Conservation (phyloP, 352 stramenopile species). For the Hyaloperonospora arabidopsidis region DNA sequence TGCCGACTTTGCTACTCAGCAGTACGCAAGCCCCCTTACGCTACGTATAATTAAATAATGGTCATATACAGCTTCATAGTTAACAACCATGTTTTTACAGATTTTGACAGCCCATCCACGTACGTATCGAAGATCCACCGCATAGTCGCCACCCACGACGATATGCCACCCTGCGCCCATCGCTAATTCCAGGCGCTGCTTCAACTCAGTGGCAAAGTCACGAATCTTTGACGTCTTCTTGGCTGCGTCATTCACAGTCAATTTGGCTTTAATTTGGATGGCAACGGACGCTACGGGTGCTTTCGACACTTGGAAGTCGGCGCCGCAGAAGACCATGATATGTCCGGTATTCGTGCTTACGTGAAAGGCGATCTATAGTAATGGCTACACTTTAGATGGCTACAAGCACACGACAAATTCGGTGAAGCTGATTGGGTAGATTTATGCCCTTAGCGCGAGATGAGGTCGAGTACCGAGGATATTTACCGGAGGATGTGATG, state of each 20-base stretch:
- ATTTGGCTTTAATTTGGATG: slow-evolving; percentile 37
- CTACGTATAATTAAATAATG: slow-evolving; percentile 19
- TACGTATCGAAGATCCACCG: slow-evolving; percentile 75
- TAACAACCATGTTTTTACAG: slow-evolving; percentile 1
- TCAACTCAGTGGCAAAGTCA: slow-evolving; percentile 41
- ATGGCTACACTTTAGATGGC: not conserved
- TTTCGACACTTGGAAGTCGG: slow-evolving; percentile 59
- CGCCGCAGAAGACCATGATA: slow-evolving; percentile 43
- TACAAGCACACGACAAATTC: not conserved
- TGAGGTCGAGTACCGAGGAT: too few species aligned
- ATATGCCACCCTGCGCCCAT: slow-evolving; percentile 65
- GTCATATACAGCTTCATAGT: not conserved
- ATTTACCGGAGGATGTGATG: too few species aligned
- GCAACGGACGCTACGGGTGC: slow-evolving; percentile 35
- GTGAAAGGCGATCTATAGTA: too few species aligned
- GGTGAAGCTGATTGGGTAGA: too few species aligned
- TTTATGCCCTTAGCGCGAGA: too few species aligned
- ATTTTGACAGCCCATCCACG: slow-evolving; percentile 5
- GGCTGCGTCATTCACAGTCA: slow-evolving; percentile 45
- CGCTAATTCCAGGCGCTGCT: slow-evolving; percentile 34
- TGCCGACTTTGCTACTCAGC: slow-evolving; percentile 47
- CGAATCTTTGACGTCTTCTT: slow-evolving; percentile 50
- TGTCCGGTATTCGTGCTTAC: too few species aligned
- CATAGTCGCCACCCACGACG: slow-evolving; percentile 55
- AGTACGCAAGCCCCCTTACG: slow-evolving; percentile 61